Percentiles rank a stretch among this genome's conserved stretches.
Evolutionary conservation across 352 stramenopile genomes (phyloP).

Genomic region (Pythium scleroteichum): DNA sequence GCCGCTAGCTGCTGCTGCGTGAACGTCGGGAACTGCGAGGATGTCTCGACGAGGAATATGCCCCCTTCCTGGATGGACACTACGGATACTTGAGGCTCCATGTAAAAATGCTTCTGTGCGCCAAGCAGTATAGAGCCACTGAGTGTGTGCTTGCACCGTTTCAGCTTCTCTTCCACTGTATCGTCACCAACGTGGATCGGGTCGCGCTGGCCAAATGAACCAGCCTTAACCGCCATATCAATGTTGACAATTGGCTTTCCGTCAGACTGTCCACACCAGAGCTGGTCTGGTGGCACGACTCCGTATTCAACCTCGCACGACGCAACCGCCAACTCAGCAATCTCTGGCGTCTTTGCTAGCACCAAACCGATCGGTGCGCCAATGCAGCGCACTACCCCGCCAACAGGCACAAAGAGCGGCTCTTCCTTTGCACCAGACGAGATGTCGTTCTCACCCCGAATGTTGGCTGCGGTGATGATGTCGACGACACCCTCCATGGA

Average conservation of each 20-base stretch:
- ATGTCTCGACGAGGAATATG: conserved; percentile 35
- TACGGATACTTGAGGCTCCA: conserved; percentile 51
- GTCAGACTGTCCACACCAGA: conserved; percentile 31
- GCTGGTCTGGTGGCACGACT: conserved; percentile 23
- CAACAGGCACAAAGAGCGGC: conserved; percentile 44
- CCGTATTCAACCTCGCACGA: conserved; percentile 37
- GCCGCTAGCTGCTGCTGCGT: conserved; percentile 32
- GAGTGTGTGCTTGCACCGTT: conserved; percentile 18
- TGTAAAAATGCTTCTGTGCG: conserved; percentile 59
- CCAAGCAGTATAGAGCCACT: conserved; percentile 32
- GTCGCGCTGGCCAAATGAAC: conserved; percentile 17
- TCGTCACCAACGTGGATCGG: conserved; percentile 30
- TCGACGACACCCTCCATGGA: conserved; percentile 37
- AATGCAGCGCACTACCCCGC: conserved; percentile 40
- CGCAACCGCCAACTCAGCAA: conserved; percentile 32
- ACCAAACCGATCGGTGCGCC: conserved; percentile 44
- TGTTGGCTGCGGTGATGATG: conserved; percentile 37
- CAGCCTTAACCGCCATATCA: conserved; percentile 31
- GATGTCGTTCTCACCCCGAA: conserved; percentile 37
- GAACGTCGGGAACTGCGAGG: conserved; percentile 35
- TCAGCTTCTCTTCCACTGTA: conserved; percentile 26
- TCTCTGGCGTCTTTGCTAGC: conserved; percentile 35
- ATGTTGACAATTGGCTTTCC: conserved; percentile 40
- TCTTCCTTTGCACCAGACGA: conserved; percentile 29
- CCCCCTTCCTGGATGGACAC: conserved; percentile 32